Conservation (phyloP, 164 flowering plant genomes). For the Vitis riparia region DNA sequence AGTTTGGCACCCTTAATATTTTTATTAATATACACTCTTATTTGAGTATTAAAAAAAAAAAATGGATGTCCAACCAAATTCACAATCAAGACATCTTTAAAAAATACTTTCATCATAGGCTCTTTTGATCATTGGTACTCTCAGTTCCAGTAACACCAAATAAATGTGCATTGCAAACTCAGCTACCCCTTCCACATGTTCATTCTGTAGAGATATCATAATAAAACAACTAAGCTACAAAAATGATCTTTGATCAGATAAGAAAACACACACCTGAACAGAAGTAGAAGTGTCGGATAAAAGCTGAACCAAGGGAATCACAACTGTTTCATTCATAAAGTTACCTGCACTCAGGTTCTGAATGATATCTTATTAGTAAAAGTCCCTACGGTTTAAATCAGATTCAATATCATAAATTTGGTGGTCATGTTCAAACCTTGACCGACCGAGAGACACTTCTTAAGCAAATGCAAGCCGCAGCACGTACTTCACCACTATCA, state of each 20-base stretch:
- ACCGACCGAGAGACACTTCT: slow-evolving; percentile 82
- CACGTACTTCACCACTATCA: slow-evolving; percentile 68
- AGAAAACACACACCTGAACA: slow-evolving; percentile 64
- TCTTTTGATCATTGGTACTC: no score
- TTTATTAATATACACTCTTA: no score
- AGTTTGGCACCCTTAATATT: no score
- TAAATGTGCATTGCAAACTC: no score
- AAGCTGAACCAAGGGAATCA: slow-evolving; percentile 66
- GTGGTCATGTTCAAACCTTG: slow-evolving; percentile 50
- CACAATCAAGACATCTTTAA: no score
- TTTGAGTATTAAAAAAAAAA: no score
- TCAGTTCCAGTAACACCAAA: no score
- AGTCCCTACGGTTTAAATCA: background rate
- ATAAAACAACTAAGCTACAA: background rate
- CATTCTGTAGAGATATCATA: no score
- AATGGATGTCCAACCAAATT: no score
- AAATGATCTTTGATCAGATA: background rate
- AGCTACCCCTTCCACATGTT: no score
- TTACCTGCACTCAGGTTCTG: slow-evolving; percentile 92
- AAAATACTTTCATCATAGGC: no score
- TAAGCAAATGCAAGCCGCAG: slow-evolving; percentile 85
- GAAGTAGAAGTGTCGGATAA: slow-evolving; percentile 51
- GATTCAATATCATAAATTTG: background rate
- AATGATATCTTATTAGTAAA: slow-evolving; percentile 29
- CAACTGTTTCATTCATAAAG: slow-evolving; percentile 57